Percentiles rank a stretch among this genome's conserved stretches.
Conservation (phyloP, 1,284 basidiomycete species). For the Quambalaria eucalypti region DNA sequence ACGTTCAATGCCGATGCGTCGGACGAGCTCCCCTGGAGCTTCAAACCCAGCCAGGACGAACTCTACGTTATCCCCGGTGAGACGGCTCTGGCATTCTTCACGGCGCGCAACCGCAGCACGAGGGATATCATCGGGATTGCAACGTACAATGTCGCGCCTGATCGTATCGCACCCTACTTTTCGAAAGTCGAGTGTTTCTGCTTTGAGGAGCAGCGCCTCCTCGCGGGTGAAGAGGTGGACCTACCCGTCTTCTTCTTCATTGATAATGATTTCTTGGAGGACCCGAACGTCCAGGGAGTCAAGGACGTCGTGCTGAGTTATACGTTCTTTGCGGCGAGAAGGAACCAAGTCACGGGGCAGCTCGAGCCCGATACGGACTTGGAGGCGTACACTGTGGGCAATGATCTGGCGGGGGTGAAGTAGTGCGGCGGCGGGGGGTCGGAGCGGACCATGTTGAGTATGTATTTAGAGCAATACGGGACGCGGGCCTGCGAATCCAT, state of each 20-base stretch:
- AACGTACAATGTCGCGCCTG: conserved; percentile 92
- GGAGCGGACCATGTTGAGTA: too few species aligned
- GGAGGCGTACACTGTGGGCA: too few species aligned
- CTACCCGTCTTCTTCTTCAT: conserved; percentile 98
- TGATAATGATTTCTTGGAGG: conserved; percentile 88
- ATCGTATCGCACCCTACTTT: conserved; percentile 94
- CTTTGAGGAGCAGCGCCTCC: conserved; percentile 92
- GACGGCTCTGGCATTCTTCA: conserved; percentile 93
- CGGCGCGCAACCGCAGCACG: conserved; percentile 73
- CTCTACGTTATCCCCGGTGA: conserved; percentile 90
- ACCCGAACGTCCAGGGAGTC: conserved; percentile 72
- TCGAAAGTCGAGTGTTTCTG: conserved; percentile 99
- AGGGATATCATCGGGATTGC: conserved; percentile 95
- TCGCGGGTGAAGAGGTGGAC: conserved; percentile 94
- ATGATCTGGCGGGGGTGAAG: too few species aligned
- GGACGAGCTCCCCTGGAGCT: conserved; percentile 85
- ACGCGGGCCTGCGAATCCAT: too few species aligned
- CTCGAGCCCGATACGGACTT: conserved; percentile 20
- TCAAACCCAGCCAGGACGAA: conserved; percentile 79
- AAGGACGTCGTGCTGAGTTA: conserved; percentile 90
- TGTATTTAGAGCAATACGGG: too few species aligned
- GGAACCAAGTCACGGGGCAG: conserved; percentile 42
- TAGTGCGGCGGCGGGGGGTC: too few species aligned
- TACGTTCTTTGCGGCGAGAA: conserved; percentile 76
- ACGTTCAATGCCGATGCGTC: conserved; percentile 88